These are phyloP conservation scores for Tillandsia leiboldiana DNA, from an alignment of 176 grass and related monocot species.

Conservation along the genomic window DNA sequence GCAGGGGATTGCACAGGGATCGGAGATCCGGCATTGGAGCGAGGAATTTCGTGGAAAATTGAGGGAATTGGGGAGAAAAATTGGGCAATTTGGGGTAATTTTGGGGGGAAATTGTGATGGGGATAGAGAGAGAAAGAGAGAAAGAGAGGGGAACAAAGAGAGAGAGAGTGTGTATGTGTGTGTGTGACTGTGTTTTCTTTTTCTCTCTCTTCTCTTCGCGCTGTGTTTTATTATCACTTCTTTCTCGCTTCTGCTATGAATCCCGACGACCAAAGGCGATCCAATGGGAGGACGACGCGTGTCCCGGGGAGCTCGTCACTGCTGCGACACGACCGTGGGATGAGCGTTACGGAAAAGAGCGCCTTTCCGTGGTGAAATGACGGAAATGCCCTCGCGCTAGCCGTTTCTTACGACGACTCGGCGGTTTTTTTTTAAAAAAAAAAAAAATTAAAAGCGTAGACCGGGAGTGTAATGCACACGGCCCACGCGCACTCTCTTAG, in stretches of 20 bases:
- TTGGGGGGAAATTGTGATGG: background rate
- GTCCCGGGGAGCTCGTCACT: background rate
- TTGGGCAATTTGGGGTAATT: constrained; percentile 6
- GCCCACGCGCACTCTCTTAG: too few relatives aligned
- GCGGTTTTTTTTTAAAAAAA: background rate
- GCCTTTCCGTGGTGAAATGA: constrained; percentile 13
- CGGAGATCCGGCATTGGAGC: constrained; percentile 24
- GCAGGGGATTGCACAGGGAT: background rate
- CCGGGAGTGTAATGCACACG: too few relatives aligned
- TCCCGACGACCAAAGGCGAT: constrained; percentile 13
- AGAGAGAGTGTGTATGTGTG: background rate
- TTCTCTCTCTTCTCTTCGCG: constrained; percentile 27
- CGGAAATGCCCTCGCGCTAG: constrained; percentile 1
- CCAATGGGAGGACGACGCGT: constrained; percentile 24
- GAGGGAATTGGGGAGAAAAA: constrained; percentile 1
- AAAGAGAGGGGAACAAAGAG: constrained; percentile 1
- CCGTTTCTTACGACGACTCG: background rate
- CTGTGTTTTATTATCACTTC: background rate
- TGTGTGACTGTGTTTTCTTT: constrained; percentile 1
- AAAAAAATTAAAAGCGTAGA: background rate
- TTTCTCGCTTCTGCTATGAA: constrained; percentile 26
- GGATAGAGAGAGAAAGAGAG: constrained; percentile 10
- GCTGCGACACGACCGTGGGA: background rate
- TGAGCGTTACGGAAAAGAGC: background rate
- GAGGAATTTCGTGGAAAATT: constrained; percentile 5